phyloP scores from a whole-genome alignment of 805 yeast genomes.

The Maudiozyma saulgeensis region DNA sequence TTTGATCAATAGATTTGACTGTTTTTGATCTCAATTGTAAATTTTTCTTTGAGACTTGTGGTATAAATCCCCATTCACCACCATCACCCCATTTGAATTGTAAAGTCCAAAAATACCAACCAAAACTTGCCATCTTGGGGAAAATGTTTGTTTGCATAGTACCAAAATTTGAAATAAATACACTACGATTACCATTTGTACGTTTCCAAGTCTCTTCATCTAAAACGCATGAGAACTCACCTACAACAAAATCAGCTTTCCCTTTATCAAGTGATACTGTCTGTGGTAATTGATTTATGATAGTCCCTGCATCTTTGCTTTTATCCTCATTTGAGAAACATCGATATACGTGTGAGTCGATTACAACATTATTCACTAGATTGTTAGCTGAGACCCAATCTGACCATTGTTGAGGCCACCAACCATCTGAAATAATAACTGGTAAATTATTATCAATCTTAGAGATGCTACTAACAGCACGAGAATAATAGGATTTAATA shows the following conservation, averaged over 20 bases:
- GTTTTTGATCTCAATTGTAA: conserved; percentile 31
- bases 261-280: conserved; percentile 39
- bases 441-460: conserved; percentile 49
- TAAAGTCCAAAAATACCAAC: conserved; percentile 84
- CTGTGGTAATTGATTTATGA: conserved; percentile 45
- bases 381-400: conserved; percentile 42
- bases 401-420: conserved; percentile 81
- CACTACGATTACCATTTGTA: conserved; percentile 37
- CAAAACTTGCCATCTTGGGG: conserved; percentile 48
- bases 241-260: conserved; percentile 64
- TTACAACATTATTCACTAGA: conserved; percentile 48
- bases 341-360: conserved; percentile 81
- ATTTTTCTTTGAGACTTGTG: conserved; percentile 60
- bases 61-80: conserved; percentile 91
- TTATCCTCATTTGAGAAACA: conserved; percentile 75
- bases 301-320: conserved; percentile 51
- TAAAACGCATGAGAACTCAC: conserved; percentile 85
- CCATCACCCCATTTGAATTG: conserved; percentile 84
- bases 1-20: conserved; percentile 23
- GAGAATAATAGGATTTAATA: conserved; percentile 53
- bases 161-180: conserved; percentile 55
- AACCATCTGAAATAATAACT: conserved; percentile 80
- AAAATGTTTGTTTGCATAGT: conserved; percentile 41
- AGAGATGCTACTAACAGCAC: conserved; percentile 55
- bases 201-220: conserved; percentile 69